phyloP scores from a whole-genome alignment of 345 rosid species.

The Pugionium dolabratum region DNA sequence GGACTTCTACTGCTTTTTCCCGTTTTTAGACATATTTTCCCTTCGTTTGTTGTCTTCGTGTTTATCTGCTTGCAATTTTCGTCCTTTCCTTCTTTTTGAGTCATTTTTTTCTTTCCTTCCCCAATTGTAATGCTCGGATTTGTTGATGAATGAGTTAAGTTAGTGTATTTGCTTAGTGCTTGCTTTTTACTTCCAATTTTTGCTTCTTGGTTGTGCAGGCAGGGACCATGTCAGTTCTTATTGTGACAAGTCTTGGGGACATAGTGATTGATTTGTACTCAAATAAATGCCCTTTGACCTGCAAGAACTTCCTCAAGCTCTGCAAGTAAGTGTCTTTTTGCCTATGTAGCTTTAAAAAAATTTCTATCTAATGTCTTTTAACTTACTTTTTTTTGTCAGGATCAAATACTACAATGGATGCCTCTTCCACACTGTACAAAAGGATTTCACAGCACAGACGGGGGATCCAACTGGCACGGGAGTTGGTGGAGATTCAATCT shows the following conservation, averaged over 20 bases:
- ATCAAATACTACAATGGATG: conserved; percentile 84
- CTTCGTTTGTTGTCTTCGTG: no score
- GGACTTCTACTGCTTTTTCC: no score
- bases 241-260: conserved; percentile 81
- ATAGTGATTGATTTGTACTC: conserved; percentile 65
- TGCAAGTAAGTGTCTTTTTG: conserved; percentile 56
- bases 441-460: conserved; percentile 75
- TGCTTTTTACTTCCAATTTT: not conserved
- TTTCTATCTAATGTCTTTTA: not conserved
- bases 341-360: not conserved
- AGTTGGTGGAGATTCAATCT: conserved; percentile 77
- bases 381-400: conserved; percentile 45
- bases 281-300: conserved; percentile 70
- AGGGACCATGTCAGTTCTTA: conserved; percentile 58
- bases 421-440: conserved; percentile 78
- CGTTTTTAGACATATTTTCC: no score
- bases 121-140: no score
- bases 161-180: no score
- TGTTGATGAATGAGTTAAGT: no score
- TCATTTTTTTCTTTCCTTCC: no score
- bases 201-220: not conserved
- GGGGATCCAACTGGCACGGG: conserved; percentile 87
- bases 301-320: conserved; percentile 88
- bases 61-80: no score
- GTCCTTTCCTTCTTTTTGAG: no score